Evolutionary conservation across 2,329 filamentous ascomycete genomes (phyloP), one percentile per base, ranked within the genome.

Genomic region (Hymenoscyphus albidus): DNA sequence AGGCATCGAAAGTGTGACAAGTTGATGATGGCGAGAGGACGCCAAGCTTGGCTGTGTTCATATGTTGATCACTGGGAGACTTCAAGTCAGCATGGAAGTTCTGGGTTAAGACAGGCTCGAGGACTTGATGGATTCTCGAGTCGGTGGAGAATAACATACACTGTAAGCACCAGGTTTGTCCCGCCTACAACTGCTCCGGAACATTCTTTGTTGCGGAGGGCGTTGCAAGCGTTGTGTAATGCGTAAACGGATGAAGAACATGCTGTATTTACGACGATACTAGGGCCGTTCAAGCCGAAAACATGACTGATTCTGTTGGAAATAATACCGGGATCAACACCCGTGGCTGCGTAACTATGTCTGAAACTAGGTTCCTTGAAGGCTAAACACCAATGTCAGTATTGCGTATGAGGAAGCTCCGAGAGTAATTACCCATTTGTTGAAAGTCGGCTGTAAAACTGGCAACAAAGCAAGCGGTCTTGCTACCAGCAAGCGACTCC

Each of bases 1-100:
- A 77, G 18, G 78, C 71, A 67, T 89, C 86, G 66, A 86, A 88
- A 2, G 81, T 82, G 65, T 80, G 83, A 55, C 81, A 84, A 22
- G n/a, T 58, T 9, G 39, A 31, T 16, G 44, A 38, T 51, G 60
- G 62, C 2, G 64, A 64, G 5, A 69, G 80, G 55, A 80, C 66
- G 1, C 75, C 77, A 22, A 31, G 18, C 35, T 35, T 35, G 35
- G 35, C 35, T 35, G 35, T 35, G 9, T 35, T 35, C 35, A 35
- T 35, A 10, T 35, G 35, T 35, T 35, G 35, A 35, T 35, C 35
- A 35, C 35, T 35, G 35, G 6, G 9, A 10, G 35, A 35, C 9
- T 35, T 35, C 35, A 35, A 10, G 35, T 35, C 35, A 35, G 35
- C 35, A 35, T 35, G 6, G 9, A 7, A 35, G 35, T 10, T 35